Evolutionary conservation across 192 early-diverging fungal species (phyloP), one percentile per base, ranked within the genome.

Genomic region (Thoreauomyces humboldtii): DNA sequence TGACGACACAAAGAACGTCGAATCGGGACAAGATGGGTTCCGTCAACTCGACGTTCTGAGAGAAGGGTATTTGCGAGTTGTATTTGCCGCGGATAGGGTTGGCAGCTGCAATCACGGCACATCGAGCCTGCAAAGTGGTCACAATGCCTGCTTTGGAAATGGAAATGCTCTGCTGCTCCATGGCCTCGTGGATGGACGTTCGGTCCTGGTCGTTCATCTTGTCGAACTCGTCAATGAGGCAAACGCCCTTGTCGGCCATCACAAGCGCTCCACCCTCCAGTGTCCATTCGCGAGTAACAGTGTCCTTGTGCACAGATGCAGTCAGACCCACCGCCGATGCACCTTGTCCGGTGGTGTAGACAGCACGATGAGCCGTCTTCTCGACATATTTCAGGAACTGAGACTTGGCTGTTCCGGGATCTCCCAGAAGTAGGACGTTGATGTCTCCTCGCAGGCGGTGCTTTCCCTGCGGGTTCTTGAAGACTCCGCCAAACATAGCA

Each of bases 1-100:
- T 86, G 27, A 99, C 94, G 7, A 99, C 96, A 70, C 93, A 96
- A 0, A 99, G 82, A 1, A 95, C 84, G 77, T 98, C 96, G 61
- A 98, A 98, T 70, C 96, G 94, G 24, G 96, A 99, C 65, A 99
- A 68, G 66, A 99, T 99, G 17, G 96, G 96, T 67, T 99, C 96
- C 0, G 96, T 99, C 62, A 99, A 77, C 73, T 99, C 94, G 21
- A 99, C 96, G 66, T 99, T 99, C 72, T 94, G 88, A 34, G 92
- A 92, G 59, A 99, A 95, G 0, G 94, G 89, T 21, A 96, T 83
- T 37, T 90, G 87, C n/a, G 91, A 62, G 51, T 92, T 91, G 83
- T 95, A 95, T 55, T 88, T 87, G 5, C 92, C 92, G 17, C 87
- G 86, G 24, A 88, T 86, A 2, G 92, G 92, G 55, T 95, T 95